phyloP scores from a whole-genome alignment of 2,329 filamentous ascomycete genomes.

The Ascochyta clinopodiicola region DNA sequence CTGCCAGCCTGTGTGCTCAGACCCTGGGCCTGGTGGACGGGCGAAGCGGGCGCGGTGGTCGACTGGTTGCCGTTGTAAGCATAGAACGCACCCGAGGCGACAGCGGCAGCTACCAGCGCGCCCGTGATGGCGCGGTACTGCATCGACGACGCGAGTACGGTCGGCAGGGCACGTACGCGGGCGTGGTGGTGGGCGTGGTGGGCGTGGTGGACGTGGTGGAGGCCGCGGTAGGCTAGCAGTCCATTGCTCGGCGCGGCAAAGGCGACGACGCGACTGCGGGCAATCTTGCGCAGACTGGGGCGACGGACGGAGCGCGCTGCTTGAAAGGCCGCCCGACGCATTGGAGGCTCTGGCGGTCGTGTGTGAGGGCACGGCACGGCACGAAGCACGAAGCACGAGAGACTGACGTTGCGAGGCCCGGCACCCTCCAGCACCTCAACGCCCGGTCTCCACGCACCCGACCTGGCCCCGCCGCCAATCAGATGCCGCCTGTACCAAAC shows the following conservation, averaged over 20 bases:
- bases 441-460: constrained; percentile 10
- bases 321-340: constrained; percentile 76
- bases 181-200: constrained; percentile 16
- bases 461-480: constrained; percentile 17
- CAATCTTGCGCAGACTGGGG: constrained; percentile 66
- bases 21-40: constrained; percentile 39
- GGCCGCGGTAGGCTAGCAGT: constrained; percentile 53
- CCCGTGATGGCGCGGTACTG: constrained; percentile 72
- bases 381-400: not conserved
- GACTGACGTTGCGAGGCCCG: not conserved
- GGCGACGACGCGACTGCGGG: constrained; percentile 52
- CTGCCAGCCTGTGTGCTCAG: constrained; percentile 46
- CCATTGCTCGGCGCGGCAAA: constrained; percentile 51
- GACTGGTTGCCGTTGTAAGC: constrained; percentile 61
- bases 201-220: constrained; percentile 22
- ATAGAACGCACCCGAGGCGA: constrained; percentile 79
- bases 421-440: not conserved
- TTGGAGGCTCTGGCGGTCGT: constrained; percentile 50
- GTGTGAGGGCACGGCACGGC: not conserved
- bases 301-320: constrained; percentile 73
- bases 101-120: constrained; percentile 71
- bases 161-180: constrained; percentile 45
- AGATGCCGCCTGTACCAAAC: constrained; percentile 10
- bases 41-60: constrained; percentile 25
- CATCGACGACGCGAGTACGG: constrained; percentile 73